Evolutionary conservation across 306 rosid genomes (phyloP), one percentile per base, ranked within the genome.

Genomic region (Hylodesmum podocarpum): DNA sequence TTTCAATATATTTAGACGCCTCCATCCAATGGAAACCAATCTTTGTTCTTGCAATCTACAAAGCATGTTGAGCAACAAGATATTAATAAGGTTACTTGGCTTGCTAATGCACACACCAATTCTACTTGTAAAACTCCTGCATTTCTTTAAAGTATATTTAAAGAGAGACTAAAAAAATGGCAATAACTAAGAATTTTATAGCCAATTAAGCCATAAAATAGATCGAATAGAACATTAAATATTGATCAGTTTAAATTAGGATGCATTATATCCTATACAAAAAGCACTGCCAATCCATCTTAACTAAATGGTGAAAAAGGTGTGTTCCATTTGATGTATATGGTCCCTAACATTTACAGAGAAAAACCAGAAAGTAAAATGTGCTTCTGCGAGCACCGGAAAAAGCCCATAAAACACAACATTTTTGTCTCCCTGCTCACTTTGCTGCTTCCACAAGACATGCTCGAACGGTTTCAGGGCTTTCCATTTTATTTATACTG

Each of bases 381-480:
- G n/a, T n/a, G n/a, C n/a, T n/a, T n/a, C n/a, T n/a, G n/a, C n/a
- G n/a, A n/a, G n/a, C n/a, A n/a, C n/a, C n/a, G n/a, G n/a, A n/a
- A n/a, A n/a, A n/a, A n/a, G n/a, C n/a, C n/a, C n/a, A n/a, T n/a
- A n/a, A n/a, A n/a, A n/a, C n/a, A n/a, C n/a, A n/a, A n/a, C 21
- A 57, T 6, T 18, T 41, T 24, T 34, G 11, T 43, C 61, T 7
- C 13, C 54, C 25, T 55, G 78, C 50, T 89, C 86, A 85, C 54
- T 81, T 78, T 21, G 96, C 91, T 83, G 97, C 96, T 83, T 83
- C 92, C 84, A 80, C 85, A 66, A 92, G 97, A 40, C 82, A 76
- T 27, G 91, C 47, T 0, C 92, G 83, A 15, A 89, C 10, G 43
- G 84, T 37, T 41, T 84, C 83, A 0, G 91, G 82, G 72, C 74